Percentiles rank a stretch among this genome's conserved stretches.
Evolutionary conservation across 2,329 filamentous ascomycete genomes (phyloP).

Genomic region (Fusarium vanettenii): DNA sequence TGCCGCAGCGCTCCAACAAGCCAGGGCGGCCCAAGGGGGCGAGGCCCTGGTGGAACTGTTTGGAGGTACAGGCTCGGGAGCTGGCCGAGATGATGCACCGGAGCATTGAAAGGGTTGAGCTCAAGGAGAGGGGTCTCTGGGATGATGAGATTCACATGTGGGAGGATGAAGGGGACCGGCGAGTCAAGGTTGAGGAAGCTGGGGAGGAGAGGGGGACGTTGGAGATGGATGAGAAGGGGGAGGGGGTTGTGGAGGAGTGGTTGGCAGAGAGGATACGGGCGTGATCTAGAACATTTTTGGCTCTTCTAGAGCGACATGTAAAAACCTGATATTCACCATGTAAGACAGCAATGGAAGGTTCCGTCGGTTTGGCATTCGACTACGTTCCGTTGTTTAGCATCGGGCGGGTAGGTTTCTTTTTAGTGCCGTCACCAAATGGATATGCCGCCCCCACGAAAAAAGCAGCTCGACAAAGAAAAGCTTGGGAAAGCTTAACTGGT

Average conservation of each 20-base stretch:
- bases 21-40: slow-evolving; percentile 30
- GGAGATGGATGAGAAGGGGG: slow-evolving; percentile 44
- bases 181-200: slow-evolving; percentile 54
- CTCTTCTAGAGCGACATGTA: not conserved
- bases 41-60: slow-evolving; percentile 53
- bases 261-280: slow-evolving; percentile 35
- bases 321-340: not conserved
- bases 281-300: not conserved
- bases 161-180: slow-evolving; percentile 49
- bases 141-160: slow-evolving; percentile 52
- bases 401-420: not conserved
- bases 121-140: slow-evolving; percentile 55
- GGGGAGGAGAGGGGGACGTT: slow-evolving; percentile 45
- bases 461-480: slow-evolving; percentile 18
- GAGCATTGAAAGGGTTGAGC: slow-evolving; percentile 60
- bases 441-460: too few relatives aligned
- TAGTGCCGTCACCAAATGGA: too few relatives aligned
- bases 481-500: slow-evolving; percentile 41
- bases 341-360: not conserved
- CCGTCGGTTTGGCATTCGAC: not conserved
- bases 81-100: slow-evolving; percentile 61
- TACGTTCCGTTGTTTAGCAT: not conserved
- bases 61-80: slow-evolving; percentile 59
- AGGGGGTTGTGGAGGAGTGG: slow-evolving; percentile 47
- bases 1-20: slow-evolving; percentile 11